These are phyloP conservation scores for Schizophyllum commune DNA, from an alignment of 1,284 basidiomycete species.

Conservation along the genomic window DNA sequence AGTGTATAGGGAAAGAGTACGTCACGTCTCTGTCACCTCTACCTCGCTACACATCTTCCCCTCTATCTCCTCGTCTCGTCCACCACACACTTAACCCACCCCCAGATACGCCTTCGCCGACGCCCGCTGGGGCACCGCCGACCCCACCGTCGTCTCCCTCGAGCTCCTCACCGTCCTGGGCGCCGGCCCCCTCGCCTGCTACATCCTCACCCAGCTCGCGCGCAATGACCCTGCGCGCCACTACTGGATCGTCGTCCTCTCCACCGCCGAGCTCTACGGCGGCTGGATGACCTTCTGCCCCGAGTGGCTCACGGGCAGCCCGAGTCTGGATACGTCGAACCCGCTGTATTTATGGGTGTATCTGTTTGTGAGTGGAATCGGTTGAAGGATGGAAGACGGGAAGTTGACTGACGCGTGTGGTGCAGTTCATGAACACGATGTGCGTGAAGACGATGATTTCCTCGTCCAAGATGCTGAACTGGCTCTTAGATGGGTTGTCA, in stretches of 20 bases:
- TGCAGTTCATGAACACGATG: conserved; percentile 74
- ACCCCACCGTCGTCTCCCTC: conserved; percentile 73
- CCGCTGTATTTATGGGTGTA: conserved; percentile 50
- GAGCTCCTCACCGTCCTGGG: conserved; percentile 78
- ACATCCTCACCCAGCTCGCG: conserved; percentile 57
- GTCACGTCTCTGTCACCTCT: background rate
- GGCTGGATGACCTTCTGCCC: conserved; percentile 84
- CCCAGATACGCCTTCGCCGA: conserved; percentile 63
- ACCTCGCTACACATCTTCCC: too few species aligned
- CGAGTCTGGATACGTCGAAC: conserved; percentile 64
- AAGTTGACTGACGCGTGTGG: background rate
- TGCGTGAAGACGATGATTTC: conserved; percentile 27
- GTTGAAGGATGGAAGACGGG: conserved; percentile 1
- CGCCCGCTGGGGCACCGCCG: conserved; percentile 69
- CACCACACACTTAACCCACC: background rate
- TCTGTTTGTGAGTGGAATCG: conserved; percentile 31
- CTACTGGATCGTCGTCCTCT: conserved; percentile 74
- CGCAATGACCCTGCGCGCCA: conserved; percentile 60
- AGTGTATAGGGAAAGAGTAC: conserved; percentile 28
- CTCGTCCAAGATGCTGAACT: conserved; percentile 12
- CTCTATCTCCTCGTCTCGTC: too few species aligned
- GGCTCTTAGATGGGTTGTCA: conserved; percentile 60
- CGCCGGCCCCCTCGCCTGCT: conserved; percentile 63
- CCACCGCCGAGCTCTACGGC: conserved; percentile 71
- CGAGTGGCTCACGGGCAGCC: conserved; percentile 75